Percentiles rank a stretch among this genome's conserved stretches.
Conservation (phyloP, 1,139 yeast species). For the Geotrichum fermentans region DNA sequence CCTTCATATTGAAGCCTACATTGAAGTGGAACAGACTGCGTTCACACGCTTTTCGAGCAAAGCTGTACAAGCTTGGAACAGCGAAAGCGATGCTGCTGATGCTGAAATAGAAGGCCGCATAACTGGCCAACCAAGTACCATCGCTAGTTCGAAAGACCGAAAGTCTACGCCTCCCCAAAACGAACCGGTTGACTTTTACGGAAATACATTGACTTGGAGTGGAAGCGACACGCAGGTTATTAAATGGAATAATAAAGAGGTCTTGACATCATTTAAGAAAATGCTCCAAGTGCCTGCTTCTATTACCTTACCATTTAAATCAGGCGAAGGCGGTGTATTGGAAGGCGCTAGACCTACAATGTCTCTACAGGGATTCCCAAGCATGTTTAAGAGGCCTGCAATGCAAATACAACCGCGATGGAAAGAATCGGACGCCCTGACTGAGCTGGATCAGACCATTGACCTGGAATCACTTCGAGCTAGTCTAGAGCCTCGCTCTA, state of each 20-base stretch:
- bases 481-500: not conserved
- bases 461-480: not conserved
- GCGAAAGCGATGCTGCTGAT: conserved; percentile 35
- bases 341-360: too few species aligned
- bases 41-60: conserved; percentile 30
- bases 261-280: not conserved
- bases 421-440: not conserved
- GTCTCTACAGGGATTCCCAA: not conserved
- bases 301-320: too few species aligned
- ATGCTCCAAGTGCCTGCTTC: not conserved
- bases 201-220: not conserved
- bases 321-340: too few species aligned
- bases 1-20: conserved; percentile 10
- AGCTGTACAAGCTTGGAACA: conserved; percentile 37
- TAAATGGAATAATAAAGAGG: not conserved
- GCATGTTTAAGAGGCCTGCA: not conserved
- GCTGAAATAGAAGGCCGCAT: conserved; percentile 36
- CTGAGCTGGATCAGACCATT: not conserved
- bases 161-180: not conserved
- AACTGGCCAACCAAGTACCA: not conserved
- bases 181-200: conserved; percentile 1
- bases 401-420: not conserved
- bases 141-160: not conserved
- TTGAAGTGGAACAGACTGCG: conserved; percentile 4
- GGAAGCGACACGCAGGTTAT: not conserved